Conservation (phyloP, 345 rosid genomes). For the Turnera subulata region DNA sequence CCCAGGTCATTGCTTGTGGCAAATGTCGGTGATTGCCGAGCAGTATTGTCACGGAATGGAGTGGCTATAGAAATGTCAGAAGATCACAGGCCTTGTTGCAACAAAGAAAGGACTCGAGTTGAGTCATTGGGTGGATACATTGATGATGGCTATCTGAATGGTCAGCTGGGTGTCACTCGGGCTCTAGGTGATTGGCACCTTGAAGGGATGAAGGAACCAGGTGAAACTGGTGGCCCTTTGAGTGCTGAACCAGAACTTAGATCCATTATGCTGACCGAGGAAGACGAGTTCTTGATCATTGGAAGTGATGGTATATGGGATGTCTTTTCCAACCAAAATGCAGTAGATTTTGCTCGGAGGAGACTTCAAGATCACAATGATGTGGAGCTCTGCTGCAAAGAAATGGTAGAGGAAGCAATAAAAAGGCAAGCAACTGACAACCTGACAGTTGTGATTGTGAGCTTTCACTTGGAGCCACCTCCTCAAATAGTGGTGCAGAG, state of each 20-base stretch:
- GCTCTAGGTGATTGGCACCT: slow-evolving; percentile 84
- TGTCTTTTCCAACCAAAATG: slow-evolving; percentile 67
- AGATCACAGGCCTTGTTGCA: slow-evolving; percentile 69
- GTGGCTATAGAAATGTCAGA: slow-evolving; percentile 61
- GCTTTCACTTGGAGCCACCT: slow-evolving; percentile 63
- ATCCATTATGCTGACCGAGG: slow-evolving; percentile 46
- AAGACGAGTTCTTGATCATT: slow-evolving; percentile 78
- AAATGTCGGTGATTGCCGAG: slow-evolving; percentile 91
- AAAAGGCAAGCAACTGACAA: slow-evolving; percentile 62
- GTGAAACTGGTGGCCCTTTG: slow-evolving; percentile 47
- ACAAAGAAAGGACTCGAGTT: slow-evolving; percentile 48
- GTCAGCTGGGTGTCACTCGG: slow-evolving; percentile 63
- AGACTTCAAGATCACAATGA: slow-evolving; percentile 74
- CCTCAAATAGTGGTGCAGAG: slow-evolving; percentile 40
- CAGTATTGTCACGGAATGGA: slow-evolving; percentile 68
- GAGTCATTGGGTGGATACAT: slow-evolving; percentile 66
- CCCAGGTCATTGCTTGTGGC: slow-evolving; percentile 74
- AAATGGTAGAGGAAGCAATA: slow-evolving; percentile 71
- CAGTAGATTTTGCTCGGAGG: slow-evolving; percentile 66
- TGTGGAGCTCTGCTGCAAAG: slow-evolving; percentile 57
- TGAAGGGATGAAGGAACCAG: slow-evolving; percentile 55
- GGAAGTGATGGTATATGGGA: slow-evolving; percentile 93
- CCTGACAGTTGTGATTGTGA: slow-evolving; percentile 65
- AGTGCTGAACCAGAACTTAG: slow-evolving; percentile 83
- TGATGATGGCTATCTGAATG: slow-evolving; percentile 69